Evolutionary conservation across 805 yeast genomes (phyloP).

Genomic region (Candida vaughaniae): DNA sequence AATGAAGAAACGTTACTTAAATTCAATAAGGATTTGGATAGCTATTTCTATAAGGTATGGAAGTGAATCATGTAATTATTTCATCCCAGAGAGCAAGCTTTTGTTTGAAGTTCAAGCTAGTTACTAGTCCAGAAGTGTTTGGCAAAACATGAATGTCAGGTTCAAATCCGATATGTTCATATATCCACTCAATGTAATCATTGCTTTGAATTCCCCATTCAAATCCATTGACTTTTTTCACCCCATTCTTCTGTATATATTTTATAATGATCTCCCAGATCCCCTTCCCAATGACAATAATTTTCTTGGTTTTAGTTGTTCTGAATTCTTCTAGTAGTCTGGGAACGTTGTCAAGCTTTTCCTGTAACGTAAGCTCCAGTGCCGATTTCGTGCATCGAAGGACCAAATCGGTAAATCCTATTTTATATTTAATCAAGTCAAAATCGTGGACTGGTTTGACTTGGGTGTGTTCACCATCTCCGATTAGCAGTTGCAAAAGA

Average conservation of each 20-base stretch:
- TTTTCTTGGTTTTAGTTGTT: constrained; percentile 33
- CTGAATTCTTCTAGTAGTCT: constrained; percentile 47
- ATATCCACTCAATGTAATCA: constrained; percentile 17
- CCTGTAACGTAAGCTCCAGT: constrained; percentile 49
- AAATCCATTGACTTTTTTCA: constrained; percentile 37
- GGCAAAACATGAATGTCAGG: constrained; percentile 58
- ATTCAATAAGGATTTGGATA: constrained; percentile 31
- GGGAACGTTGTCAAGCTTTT: constrained; percentile 57
- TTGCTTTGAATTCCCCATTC: constrained; percentile 49
- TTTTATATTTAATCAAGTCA: constrained; percentile 37
- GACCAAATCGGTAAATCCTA: constrained; percentile 75
- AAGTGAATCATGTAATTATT: constrained; percentile 28
- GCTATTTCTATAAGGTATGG: constrained; percentile 33
- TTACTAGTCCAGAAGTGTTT: constrained; percentile 71
- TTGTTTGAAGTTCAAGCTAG: constrained; percentile 42
- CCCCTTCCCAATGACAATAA: constrained; percentile 71
- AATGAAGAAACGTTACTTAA: constrained; percentile 23
- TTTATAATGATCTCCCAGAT: constrained; percentile 64
- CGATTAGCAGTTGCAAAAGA: constrained; percentile 14
- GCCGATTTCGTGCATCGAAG: constrained; percentile 61
- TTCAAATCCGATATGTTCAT: constrained; percentile 8
- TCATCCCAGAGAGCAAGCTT: constrained; percentile 51
- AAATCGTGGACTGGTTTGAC: constrained; percentile 40
- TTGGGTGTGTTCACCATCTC: constrained; percentile 1
- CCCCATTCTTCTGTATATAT: constrained; percentile 22